These are phyloP conservation scores for Yarrowia porcina DNA, from an alignment of 805 yeast genomes.

Conservation along the genomic window DNA sequence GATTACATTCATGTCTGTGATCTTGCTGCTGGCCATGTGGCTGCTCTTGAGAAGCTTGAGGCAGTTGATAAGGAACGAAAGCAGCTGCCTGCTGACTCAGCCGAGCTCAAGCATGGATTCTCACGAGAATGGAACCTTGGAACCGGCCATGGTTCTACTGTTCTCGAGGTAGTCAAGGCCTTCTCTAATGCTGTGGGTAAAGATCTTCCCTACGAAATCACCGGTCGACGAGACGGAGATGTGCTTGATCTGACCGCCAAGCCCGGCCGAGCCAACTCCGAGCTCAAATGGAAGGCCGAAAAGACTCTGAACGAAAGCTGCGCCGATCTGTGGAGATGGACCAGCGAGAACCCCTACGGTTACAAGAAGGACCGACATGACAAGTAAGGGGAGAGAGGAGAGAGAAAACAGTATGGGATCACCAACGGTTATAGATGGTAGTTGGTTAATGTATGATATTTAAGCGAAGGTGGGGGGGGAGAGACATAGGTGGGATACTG, in stretches of 20 bases:
- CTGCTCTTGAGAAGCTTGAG: constrained; percentile 60
- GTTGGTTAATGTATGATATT: neutral
- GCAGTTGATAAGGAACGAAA: constrained; percentile 29
- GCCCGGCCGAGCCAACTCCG: constrained; percentile 61
- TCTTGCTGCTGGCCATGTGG: constrained; percentile 71
- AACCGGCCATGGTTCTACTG: constrained; percentile 77
- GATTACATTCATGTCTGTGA: constrained; percentile 82
- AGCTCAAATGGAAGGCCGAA: constrained; percentile 62
- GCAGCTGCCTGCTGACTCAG: constrained; percentile 28
- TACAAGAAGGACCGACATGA: constrained; percentile 39
- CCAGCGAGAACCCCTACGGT: constrained; percentile 63
- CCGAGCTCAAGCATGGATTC: constrained; percentile 43
- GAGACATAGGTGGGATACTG: too few relatives aligned
- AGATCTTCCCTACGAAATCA: constrained; percentile 61
- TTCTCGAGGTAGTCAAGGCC: constrained; percentile 63
- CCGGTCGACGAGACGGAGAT: constrained; percentile 69
- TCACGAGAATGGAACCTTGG: constrained; percentile 82
- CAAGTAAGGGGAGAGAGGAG: neutral
- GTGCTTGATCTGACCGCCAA: constrained; percentile 72
- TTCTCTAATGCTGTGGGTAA: constrained; percentile 64
- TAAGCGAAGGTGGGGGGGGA: too few relatives aligned
- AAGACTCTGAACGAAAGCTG: constrained; percentile 61
- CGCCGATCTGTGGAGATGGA: constrained; percentile 75
- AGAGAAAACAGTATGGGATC: neutral
- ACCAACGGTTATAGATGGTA: constrained; percentile 14